These are phyloP conservation scores for Quercus lobata DNA, from an alignment of 331 rosid genomes.

Conservation along the genomic window DNA sequence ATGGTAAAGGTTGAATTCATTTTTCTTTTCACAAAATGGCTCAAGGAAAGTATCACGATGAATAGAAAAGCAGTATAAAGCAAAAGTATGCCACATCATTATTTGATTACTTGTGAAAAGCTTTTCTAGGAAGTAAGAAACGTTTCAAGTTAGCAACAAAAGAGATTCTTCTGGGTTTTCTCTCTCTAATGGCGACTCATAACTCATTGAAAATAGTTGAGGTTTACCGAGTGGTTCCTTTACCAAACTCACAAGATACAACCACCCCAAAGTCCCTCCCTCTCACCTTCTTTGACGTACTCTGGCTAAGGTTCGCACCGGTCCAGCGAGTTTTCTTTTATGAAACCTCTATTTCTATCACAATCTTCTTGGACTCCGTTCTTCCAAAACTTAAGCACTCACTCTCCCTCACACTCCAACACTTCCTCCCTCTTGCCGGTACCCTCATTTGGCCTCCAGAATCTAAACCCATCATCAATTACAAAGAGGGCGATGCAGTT, in stretches of 20 bases:
- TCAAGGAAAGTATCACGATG: no score
- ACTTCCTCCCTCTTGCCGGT: constrained; percentile 31
- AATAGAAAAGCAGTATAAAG: no score
- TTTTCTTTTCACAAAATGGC: no score
- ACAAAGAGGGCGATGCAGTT: constrained; percentile 24
- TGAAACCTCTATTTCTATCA: neutral
- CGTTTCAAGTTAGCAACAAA: no score
- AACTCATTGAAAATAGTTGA: constrained; percentile 10
- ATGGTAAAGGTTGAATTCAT: no score
- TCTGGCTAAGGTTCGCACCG: constrained; percentile 21
- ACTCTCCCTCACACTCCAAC: constrained; percentile 32
- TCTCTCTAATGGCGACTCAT: no score
- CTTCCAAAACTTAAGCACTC: constrained; percentile 35
- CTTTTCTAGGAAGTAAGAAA: no score
- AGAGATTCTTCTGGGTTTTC: no score
- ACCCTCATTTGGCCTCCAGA: constrained; percentile 27
- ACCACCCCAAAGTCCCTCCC: constrained; percentile 7
- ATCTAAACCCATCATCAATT: neutral
- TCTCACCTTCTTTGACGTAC: constrained; percentile 15
- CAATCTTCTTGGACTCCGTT: neutral
- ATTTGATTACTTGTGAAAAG: no score
- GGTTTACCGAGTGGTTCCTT: constrained; percentile 5
- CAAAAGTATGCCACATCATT: no score
- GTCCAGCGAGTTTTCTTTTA: constrained; percentile 17
- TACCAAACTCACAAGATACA: neutral